Conservation (phyloP, 140 eudicot species). For the Senecio squalidus region DNA sequence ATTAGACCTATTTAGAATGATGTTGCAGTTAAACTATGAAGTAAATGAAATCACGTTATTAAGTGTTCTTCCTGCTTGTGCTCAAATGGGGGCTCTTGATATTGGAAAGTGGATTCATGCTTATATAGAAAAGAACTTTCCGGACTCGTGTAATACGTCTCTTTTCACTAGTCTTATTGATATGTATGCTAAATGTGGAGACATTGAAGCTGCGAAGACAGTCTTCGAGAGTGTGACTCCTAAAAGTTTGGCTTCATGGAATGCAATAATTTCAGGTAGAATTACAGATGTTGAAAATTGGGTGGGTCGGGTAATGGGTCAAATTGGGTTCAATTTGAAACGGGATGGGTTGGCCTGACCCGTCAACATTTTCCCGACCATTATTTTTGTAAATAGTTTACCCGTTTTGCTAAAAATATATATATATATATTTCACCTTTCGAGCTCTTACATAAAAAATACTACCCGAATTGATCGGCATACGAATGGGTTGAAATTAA, state of each 20-base stretch:
- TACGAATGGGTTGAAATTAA: too few species aligned
- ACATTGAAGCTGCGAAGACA: constrained; percentile 33
- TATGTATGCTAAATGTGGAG: constrained; percentile 63
- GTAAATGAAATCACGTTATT: constrained; percentile 60
- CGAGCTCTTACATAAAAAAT: too few species aligned
- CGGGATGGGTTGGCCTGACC: too few species aligned
- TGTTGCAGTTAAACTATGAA: constrained; percentile 41
- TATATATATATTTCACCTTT: too few species aligned
- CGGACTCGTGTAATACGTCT: constrained; percentile 26
- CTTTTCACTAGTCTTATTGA: constrained; percentile 46
- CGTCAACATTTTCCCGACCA: too few species aligned
- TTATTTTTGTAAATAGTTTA: too few species aligned
- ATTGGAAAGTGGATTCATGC: constrained; percentile 31
- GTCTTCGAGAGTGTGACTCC: constrained; percentile 27
- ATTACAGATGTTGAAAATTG: too few species aligned
- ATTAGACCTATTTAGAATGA: constrained; percentile 48
- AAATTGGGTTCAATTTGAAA: too few species aligned
- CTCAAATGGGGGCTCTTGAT: constrained; percentile 37
- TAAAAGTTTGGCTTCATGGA: constrained; percentile 43
- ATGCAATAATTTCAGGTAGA: constrained; percentile 57
- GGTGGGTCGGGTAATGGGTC: too few species aligned
- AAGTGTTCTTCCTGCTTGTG: constrained; percentile 36
- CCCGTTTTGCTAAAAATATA: too few species aligned
- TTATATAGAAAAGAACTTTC: constrained; percentile 28
- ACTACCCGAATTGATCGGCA: too few species aligned